These are phyloP conservation scores for Takashimella tepidaria DNA, from an alignment of 1,284 basidiomycete genomes.

Conservation along the genomic window DNA sequence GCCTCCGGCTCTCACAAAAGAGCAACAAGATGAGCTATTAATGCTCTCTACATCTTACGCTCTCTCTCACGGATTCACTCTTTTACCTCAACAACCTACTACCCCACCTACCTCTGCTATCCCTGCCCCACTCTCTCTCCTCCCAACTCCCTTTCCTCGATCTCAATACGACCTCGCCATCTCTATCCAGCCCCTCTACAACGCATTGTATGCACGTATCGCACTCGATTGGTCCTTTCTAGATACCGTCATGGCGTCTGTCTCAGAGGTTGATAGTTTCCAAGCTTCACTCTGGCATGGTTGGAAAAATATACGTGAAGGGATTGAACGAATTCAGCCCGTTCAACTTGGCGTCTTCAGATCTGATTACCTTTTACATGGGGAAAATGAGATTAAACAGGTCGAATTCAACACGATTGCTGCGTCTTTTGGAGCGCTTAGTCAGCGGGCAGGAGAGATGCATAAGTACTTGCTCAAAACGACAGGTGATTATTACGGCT, in stretches of 20 bases:
- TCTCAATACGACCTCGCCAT: slow-evolving; percentile 63
- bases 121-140: slow-evolving; percentile 80
- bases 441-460: slow-evolving; percentile 65
- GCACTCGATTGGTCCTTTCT: slow-evolving; percentile 76
- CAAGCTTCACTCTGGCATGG: slow-evolving; percentile 78
- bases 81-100: slow-evolving; percentile 60
- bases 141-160: slow-evolving; percentile 82
- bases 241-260: slow-evolving; percentile 76
- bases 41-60: slow-evolving; percentile 74
- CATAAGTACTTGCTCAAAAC: slow-evolving; percentile 67
- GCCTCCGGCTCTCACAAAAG: slow-evolving; percentile 64
- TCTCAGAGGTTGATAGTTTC: slow-evolving; percentile 80
- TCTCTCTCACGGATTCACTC: slow-evolving; percentile 75
- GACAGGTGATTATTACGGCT: slow-evolving; percentile 59
- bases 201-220: slow-evolving; percentile 76
- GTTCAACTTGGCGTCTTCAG: slow-evolving; percentile 89
- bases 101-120: slow-evolving; percentile 66
- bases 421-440: slow-evolving; percentile 80
- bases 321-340: slow-evolving; percentile 57
- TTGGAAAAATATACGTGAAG: slow-evolving; percentile 69
- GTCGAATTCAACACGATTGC: slow-evolving; percentile 99
- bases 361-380: slow-evolving; percentile 90
- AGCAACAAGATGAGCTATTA: slow-evolving; percentile 59
- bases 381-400: slow-evolving; percentile 64
- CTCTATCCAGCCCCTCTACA: slow-evolving; percentile 70